Conservation (phyloP, 2,329 filamentous ascomycete genomes). For the Pseudopyricularia cyperi region DNA sequence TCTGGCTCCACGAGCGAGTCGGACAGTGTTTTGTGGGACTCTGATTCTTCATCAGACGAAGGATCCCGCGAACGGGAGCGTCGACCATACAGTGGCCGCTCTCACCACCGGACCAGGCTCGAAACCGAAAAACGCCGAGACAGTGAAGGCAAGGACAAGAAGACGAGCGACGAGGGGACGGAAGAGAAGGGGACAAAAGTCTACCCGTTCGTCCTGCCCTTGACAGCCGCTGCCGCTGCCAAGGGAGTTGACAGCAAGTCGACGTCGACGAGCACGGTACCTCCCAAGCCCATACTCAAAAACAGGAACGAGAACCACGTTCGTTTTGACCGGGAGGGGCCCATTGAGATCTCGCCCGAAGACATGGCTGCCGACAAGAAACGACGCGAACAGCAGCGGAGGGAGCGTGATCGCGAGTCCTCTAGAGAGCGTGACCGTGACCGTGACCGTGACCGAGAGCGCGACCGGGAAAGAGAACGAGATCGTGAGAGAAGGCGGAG, state of each 20-base stretch:
- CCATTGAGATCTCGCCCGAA: constrained; percentile 25
- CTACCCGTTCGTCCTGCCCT: constrained; percentile 26
- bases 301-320: constrained; percentile 46
- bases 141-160: neutral
- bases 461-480: constrained; percentile 20
- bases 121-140: neutral
- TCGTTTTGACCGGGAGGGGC: constrained; percentile 33
- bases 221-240: constrained; percentile 14
- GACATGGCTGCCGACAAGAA: constrained; percentile 15
- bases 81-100: constrained; percentile 3
- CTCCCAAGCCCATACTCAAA: constrained; percentile 47
- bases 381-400: constrained; percentile 9
- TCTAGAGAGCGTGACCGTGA: constrained; percentile 13
- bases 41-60: constrained; percentile 12
- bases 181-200: constrained; percentile 7
- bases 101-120: constrained; percentile 5
- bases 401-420: constrained; percentile 15
- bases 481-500: constrained; percentile 24
- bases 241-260: constrained; percentile 14
- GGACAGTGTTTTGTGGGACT: constrained; percentile 15
- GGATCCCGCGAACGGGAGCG: constrained; percentile 4
- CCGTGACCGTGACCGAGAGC: constrained; percentile 16
- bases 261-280: constrained; percentile 20
- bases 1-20: constrained; percentile 8
- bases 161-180: constrained; percentile 4